Base-by-base conservation (phyloP, 1,284 basidiomycete genomes). In the Paramarasmius palmivorus region DNA sequence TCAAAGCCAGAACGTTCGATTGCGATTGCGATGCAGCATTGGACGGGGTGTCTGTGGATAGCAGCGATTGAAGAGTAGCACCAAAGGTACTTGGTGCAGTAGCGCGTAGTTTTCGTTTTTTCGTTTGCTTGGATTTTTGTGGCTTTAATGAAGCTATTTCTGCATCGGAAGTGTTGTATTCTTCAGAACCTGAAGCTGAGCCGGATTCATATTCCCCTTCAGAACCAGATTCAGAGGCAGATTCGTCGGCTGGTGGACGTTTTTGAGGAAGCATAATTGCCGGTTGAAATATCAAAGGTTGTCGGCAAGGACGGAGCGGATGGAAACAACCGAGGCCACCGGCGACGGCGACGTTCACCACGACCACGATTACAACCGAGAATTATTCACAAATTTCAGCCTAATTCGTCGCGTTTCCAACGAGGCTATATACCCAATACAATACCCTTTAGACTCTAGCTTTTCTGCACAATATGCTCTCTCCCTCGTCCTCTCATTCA, bases 81-180 rank as follows among this genome's bases (percentile, higher is more conserved):
- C 88, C 90, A 62, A 92, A 92, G 46, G 80, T 81, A 26, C 82
- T 78, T n/a, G 86, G 75, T 53, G 82, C 83, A 8, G 89, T 89
- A 25, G 90, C 90, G 49, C 90, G 77, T 41, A 86, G 79, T 75
- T 92, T 92, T 59, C 90, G 81, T 68, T 92, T 92, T 54, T 80
- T 69, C 0, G 90, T 92, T 66, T 91, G 86, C 56, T 79, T 84
- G 10, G 89, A 91, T 67, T 91, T 92, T 61, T 70, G 63, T 40
- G 68, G 68, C 60, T 79, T 79, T 40, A 78, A 66, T 10, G 69
- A 71, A 17, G 75, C 74, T 48, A 89, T 82, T 63, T 89, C 86
- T 62, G 85, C 76, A 25, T 60, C 60, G 32, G 69, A 70, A 39
- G 62, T 61, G 56, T 59, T 63, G 8, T 57, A 61, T 37, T 62